Base-by-base conservation (phyloP, 148 eudicot species). In the Amaranthus hypochondriacus region DNA sequence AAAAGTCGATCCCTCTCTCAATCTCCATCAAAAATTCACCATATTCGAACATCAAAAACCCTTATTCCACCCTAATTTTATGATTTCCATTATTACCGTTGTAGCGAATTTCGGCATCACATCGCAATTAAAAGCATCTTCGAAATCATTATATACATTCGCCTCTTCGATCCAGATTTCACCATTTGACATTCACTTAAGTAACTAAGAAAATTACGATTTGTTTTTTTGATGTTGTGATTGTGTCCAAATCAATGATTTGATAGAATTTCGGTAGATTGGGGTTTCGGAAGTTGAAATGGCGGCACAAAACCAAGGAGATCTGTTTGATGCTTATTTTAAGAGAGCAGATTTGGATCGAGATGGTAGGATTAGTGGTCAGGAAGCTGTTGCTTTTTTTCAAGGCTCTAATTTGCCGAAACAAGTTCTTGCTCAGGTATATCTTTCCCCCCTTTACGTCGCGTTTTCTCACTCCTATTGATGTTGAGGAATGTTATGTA, bases 361-460 rank as follows among this genome's bases (percentile, higher is more conserved):
- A 5, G 94, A 95, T 81, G 99, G 99, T 48, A 92, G 89, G 79
- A 90, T 95, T 75, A 90, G 87, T 78, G 99, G 99, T 3, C 55
- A 73, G 48, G 99, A 95, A 84, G 99, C 99, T 39, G 92, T 92
- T 21, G 68, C 89, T 9, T 95, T 95, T 81, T 89, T 95, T 67
- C 88, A 85, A 76, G 97, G 89, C 57, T 75, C 97, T 56, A 88
- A 85, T 86, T 84, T 95, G 66, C 85, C 97, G 3, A 81, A 86
- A 71, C 91, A 77, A 68, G 91, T 95, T 54, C 99, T 95, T 44
- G 96, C 94, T 71, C 92, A 95, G 99, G 99, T 94, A 4, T 71
- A 28, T 56, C 12, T 46, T 11, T 44, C 64, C 46, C 18, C 46
- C 39, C n/a, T 9, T 0, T 4, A 21, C 10, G 1, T 66, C 12